These are phyloP conservation scores for Cyberlindnera mycetangii DNA, from an alignment of 805 yeast genomes.

Conservation along the genomic window DNA sequence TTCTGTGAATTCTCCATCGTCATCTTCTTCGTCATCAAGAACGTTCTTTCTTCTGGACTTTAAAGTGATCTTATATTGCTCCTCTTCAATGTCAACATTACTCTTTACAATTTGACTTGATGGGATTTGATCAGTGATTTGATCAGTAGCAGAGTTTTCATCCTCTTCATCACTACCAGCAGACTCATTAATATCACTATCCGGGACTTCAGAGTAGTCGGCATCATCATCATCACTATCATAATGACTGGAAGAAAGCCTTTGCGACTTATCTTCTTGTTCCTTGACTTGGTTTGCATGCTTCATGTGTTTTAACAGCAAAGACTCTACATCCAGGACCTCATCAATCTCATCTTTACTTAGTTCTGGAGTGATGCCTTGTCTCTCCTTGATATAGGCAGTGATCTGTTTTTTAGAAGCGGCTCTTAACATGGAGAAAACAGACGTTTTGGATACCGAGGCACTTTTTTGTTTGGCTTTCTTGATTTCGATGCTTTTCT, in stretches of 20 bases:
- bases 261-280: slow-evolving; percentile 31
- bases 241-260: slow-evolving; percentile 11
- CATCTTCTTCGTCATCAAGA: slow-evolving; percentile 18
- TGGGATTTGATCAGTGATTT: background rate
- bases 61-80: slow-evolving; percentile 5
- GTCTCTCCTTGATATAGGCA: slow-evolving; percentile 45
- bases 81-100: slow-evolving; percentile 5
- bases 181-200: slow-evolving; percentile 21
- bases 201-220: slow-evolving; percentile 20
- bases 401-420: slow-evolving; percentile 49
- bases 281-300: slow-evolving; percentile 28
- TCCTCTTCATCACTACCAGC: slow-evolving; percentile 14
- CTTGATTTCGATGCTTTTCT: slow-evolving; percentile 17
- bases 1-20: slow-evolving; percentile 12
- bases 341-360: slow-evolving; percentile 12
- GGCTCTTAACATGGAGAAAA: slow-evolving; percentile 37
- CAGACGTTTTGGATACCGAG: slow-evolving; percentile 25
- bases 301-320: slow-evolving; percentile 23
- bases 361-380: slow-evolving; percentile 2
- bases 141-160: slow-evolving; percentile 1
- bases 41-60: slow-evolving; percentile 13
- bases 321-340: slow-evolving; percentile 22
- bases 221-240: slow-evolving; percentile 12
- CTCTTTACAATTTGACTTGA: slow-evolving; percentile 12
- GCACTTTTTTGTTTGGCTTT: slow-evolving; percentile 14